Base-by-base conservation (phyloP, 768 basidiomycete genomes). In the Amyloporia xantha region DNA sequence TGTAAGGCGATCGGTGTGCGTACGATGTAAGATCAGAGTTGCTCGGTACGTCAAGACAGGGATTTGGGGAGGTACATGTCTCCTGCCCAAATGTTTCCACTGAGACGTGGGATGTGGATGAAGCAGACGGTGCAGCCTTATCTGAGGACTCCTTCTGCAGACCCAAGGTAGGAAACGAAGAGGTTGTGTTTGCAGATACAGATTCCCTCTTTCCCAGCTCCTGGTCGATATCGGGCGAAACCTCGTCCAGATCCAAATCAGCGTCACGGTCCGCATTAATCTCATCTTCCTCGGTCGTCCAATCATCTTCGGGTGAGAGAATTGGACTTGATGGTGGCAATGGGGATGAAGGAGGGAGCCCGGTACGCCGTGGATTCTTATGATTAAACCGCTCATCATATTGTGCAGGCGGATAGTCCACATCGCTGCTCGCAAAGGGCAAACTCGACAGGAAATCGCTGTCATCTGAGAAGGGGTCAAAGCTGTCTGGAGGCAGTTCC, bases 381-480 rank as follows among this genome's bases (percentile, higher is more conserved):
- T 54, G 46, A 21, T 48, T 52, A 5, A 48, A 52, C 11, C 54
- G 41, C n/a, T n/a, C n/a, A n/a, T n/a, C n/a, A n/a, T n/a, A n/a
- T n/a, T n/a, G n/a, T n/a, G n/a, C n/a, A 1, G 49, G 39, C 2
- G 45, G 47, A 28, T 46, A 28, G 5, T 55, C 41, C 7, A 66
- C 61, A 44, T 79, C 75, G 55, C 73, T 77, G 54, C 74, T 75
- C 25, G 72, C 71, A 17, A 71, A 63, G 2, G 75, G 74, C 27
- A 75, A 59, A 2, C 76, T 76, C 15, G 73, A 66, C 2, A 76
- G 72, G 27, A 67, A 44, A 30, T 60, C 68, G 7, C 23, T 30
- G 9, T 48, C 47, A 17, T 47, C 46, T 3, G 20, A 7, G 19
- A 42, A 42, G 11, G 19, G 21, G 41, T 42, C 41, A 9, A 7